phyloP scores from a whole-genome alignment of 2,329 filamentous ascomycete species.

The Trichoderma koningiopsis region DNA sequence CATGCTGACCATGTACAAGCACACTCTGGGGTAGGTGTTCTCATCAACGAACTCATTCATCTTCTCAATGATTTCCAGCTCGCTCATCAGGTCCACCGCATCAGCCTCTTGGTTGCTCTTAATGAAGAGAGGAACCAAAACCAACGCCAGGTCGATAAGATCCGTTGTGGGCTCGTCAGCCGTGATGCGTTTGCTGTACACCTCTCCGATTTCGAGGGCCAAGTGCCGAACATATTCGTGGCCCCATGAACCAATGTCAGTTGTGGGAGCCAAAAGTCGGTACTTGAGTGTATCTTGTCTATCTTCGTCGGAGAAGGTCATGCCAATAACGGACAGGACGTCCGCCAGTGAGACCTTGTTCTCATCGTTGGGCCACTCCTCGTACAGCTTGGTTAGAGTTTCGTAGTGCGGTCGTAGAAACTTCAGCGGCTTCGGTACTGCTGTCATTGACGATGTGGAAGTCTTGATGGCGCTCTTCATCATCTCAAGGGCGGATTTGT shows the following conservation, averaged over 20 bases:
- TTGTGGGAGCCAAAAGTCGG: conserved; percentile 82
- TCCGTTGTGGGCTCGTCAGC: conserved; percentile 84
- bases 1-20: conserved; percentile 98
- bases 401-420: conserved; percentile 97
- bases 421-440: conserved; percentile 96
- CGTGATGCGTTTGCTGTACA: conserved; percentile 84
- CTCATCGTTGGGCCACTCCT: conserved; percentile 80
- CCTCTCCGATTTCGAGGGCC: conserved; percentile 92
- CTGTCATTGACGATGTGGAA: conserved; percentile 98
- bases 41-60: conserved; percentile 89
- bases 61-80: conserved; percentile 94
- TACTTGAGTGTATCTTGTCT: conserved; percentile 96
- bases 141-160: conserved; percentile 78
- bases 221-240: conserved; percentile 98
- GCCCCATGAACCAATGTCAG: conserved; percentile 95
- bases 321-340: conserved; percentile 94
- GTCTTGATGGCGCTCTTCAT: conserved; percentile 99
- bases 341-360: conserved; percentile 91
- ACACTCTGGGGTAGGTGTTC: conserved; percentile 90
- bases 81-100: conserved; percentile 94
- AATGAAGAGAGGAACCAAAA: conserved; percentile 90
- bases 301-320: conserved; percentile 98
- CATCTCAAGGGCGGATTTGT: conserved; percentile 88
- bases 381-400: conserved; percentile 82
- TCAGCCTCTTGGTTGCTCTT: conserved; percentile 98